Evolutionary conservation across 164 flowering plant genomes (phyloP), one percentile per base, ranked within the genome.

Genomic region (Vitis vinifera): DNA sequence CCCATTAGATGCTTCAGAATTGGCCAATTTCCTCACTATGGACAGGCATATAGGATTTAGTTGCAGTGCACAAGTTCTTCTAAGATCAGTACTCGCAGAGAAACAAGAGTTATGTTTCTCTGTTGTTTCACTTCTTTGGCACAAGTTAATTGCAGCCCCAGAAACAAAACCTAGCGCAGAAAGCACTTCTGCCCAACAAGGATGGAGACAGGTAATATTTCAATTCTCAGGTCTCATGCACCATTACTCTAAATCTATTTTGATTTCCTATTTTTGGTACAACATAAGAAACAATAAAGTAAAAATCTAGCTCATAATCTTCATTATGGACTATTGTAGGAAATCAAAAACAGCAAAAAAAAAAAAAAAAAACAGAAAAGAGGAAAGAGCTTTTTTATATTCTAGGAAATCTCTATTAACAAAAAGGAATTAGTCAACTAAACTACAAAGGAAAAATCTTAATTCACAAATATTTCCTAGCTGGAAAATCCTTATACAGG

Each of bases 131-230:
- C 73, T 94, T 68, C 81, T 94, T 70, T 94, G 97, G 99, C 89
- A 89, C 78, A 92, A 92, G 82, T 76, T 94, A 81, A 86, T 94
- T 66, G 90, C 86, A 50, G 74, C 94, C 14, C 98, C 99, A n/a
- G 99, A 94, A 78, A 92, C 86, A 62, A 88, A 90, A 76, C 86
- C 86, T 17, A 77, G 78, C 84, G 94, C 89, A 49, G 97, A 92
- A 78, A 86, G 99, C 79, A 94, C 99, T 63, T 94, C 99, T 71
- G 98, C 99, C 15, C 99, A 92, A 68, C 99, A 92, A 76, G 99
- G 99, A 71, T 94, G 99, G 99, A 81, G 99, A 65, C 99, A 94
- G 97, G 99, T 94, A 89, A 68, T 30, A 0, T 74, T 16, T 48
- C 23, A 31, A 17, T 47, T 29, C 8, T 13, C 58, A 7, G 51